Evolutionary conservation across 2,329 filamentous ascomycete species (phyloP).

Genomic region (Cladobotryum mycophilum): DNA sequence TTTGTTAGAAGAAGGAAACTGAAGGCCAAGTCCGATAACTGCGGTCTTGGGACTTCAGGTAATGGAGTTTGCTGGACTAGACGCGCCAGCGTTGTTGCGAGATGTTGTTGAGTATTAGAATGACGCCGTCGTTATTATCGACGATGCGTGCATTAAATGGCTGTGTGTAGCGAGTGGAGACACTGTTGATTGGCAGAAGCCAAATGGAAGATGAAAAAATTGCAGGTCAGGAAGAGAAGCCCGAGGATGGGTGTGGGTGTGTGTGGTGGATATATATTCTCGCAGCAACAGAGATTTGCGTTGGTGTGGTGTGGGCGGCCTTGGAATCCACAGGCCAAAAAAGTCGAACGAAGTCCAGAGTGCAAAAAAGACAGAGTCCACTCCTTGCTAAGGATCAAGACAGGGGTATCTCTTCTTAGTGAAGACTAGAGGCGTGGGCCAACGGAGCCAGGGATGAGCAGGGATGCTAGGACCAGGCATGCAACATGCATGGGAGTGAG

Average conservation of each 20-base stretch:
- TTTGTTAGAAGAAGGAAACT: constrained; percentile 17
- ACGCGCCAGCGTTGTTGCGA: constrained; percentile 18
- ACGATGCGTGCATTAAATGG: constrained; percentile 11
- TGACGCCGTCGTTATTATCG: constrained; percentile 26
- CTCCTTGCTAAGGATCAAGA: constrained; percentile 13
- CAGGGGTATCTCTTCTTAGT: constrained; percentile 4
- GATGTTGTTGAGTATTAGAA: constrained; percentile 23
- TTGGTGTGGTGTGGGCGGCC: constrained; percentile 14
- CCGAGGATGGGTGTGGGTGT: constrained; percentile 20
- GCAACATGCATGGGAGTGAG: constrained; percentile 15
- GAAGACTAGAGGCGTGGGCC: background rate
- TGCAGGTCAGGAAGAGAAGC: constrained; percentile 21
- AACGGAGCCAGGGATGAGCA: constrained; percentile 15
- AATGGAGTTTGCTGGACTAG: constrained; percentile 22
- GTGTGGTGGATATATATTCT: constrained; percentile 28
- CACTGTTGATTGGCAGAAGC: constrained; percentile 32
- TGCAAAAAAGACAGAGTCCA: no score
- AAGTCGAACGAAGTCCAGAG: no score
- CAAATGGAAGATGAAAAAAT: constrained; percentile 18
- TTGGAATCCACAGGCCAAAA: no score
- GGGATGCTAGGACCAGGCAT: constrained; percentile 18
- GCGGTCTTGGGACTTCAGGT: constrained; percentile 18
- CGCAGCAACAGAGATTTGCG: constrained; percentile 19
- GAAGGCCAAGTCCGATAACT: constrained; percentile 25
- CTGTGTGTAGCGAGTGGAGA: constrained; percentile 4